phyloP scores from a whole-genome alignment of 768 basidiomycete genomes.

The Polyporus arcularius region DNA sequence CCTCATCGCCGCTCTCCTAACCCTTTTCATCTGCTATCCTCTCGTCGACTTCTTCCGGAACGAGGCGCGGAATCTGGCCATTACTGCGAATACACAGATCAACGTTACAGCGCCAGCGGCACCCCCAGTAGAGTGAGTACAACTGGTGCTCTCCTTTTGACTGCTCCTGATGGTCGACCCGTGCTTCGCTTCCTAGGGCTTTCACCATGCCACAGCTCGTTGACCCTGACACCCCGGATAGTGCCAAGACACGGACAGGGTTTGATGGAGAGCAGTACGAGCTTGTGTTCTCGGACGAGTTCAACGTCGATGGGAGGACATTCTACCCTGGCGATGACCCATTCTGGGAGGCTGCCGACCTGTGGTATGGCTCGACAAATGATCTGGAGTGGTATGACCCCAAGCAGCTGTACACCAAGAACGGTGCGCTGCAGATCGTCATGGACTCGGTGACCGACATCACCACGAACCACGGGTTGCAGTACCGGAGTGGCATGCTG shows the following conservation, averaged over 20 bases:
- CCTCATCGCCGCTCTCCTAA: conserved; percentile 61
- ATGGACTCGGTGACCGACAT: conserved; percentile 49
- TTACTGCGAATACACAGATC: conserved; percentile 64
- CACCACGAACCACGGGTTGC: conserved; percentile 52
- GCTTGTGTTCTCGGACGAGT: conserved; percentile 69
- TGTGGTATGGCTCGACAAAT: conserved; percentile 72
- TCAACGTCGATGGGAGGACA: conserved; percentile 52
- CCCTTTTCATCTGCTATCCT: conserved; percentile 83
- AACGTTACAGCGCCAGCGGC: conserved; percentile 49
- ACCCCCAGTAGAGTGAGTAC: conserved; percentile 1
- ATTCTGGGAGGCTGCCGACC: conserved; percentile 69
- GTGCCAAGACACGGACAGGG: conserved; percentile 61
- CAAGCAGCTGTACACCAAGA: conserved; percentile 59
- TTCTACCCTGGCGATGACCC: conserved; percentile 66
- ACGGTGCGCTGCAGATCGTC: conserved; percentile 68
- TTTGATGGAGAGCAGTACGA: conserved; percentile 72
- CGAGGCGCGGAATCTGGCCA: conserved; percentile 39
- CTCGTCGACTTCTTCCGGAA: conserved; percentile 56
- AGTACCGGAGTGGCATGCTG: conserved; percentile 75
- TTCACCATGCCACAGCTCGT: conserved; percentile 59
- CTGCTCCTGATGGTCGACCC: neutral
- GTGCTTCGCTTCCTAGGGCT: conserved; percentile 5
- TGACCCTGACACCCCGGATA: conserved; percentile 67
- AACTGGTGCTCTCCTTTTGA: neutral
- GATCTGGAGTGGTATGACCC: conserved; percentile 83